A percentile compares a stretch with the other conserved stretches of the same genome.
These are phyloP conservation scores for Colletotrichum graminicola DNA, from an alignment of 2,329 filamentous ascomycete genomes.

Conservation along the genomic window DNA sequence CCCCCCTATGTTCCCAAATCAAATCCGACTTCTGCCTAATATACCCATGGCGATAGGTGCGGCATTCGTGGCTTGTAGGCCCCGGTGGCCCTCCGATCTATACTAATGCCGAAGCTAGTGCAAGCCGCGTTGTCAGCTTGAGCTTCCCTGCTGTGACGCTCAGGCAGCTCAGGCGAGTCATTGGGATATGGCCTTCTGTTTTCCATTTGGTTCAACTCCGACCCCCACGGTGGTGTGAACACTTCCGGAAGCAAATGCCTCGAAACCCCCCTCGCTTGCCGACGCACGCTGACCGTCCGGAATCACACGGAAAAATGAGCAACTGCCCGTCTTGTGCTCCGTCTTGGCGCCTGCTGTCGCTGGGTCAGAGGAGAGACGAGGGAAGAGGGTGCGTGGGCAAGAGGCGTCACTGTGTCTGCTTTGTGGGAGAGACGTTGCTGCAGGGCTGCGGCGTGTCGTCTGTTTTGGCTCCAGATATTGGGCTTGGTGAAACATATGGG, in stretches of 20 bases:
- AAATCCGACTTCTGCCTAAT: background rate
- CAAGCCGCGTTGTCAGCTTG: conserved; percentile 14
- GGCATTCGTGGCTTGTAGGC: background rate
- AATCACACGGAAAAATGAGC: background rate
- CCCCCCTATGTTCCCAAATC: background rate
- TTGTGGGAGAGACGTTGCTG: conserved; percentile 1
- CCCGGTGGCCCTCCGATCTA: conserved; percentile 1
- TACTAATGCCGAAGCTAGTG: conserved; percentile 1
- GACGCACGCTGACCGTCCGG: background rate
- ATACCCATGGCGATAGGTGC: background rate
- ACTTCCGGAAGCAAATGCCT: background rate
- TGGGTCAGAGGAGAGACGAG: background rate
- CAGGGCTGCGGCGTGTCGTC: conserved; percentile 10
- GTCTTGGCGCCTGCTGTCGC: background rate
- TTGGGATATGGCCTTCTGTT: background rate
- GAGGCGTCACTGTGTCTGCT: conserved; percentile 8
- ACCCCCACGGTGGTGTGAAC: background rate
- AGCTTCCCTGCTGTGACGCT: conserved; percentile 6
- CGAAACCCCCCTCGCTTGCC: background rate
- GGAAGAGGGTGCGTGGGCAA: background rate
- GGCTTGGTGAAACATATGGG: conserved; percentile 5
- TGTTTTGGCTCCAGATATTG: conserved; percentile 15
- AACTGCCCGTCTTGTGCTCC: background rate
- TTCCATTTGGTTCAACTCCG: background rate
- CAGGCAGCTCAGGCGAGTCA: background rate